Conservation (phyloP, 805 yeast genomes). For the Wickerhamiella occidentalis region DNA sequence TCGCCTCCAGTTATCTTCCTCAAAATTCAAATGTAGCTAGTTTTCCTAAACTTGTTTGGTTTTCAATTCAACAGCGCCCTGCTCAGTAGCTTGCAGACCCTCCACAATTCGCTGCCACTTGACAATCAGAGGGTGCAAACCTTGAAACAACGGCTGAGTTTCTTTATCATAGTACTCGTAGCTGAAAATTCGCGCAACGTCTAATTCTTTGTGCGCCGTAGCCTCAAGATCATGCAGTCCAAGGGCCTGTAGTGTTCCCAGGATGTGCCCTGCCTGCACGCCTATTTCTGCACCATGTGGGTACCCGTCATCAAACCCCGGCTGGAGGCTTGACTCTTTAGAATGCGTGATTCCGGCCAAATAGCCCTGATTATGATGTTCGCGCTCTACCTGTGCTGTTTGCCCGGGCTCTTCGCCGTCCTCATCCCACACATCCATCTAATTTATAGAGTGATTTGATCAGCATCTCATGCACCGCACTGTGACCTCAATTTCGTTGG, state of each 20-base stretch:
- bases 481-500: too few relatives aligned
- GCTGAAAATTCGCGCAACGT: conserved; percentile 46
- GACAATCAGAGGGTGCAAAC: conserved; percentile 32
- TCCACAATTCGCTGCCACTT: conserved; percentile 33
- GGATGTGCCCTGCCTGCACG: conserved; percentile 45
- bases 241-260: conserved; percentile 41
- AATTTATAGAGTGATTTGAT: neutral
- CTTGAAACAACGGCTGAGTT: conserved; percentile 22
- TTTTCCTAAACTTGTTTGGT: neutral
- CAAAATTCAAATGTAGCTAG: too few relatives aligned
- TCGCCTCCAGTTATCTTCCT: too few relatives aligned
- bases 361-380: conserved; percentile 70
- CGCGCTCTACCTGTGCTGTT: conserved; percentile 29
- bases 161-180: conserved; percentile 40
- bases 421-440: conserved; percentile 20
- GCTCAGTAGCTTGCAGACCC: neutral
- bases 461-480: neutral
- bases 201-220: conserved; percentile 36
- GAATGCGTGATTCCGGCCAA: conserved; percentile 63
- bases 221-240: conserved; percentile 26
- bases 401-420: conserved; percentile 19
- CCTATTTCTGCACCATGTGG: conserved; percentile 68
- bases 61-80: neutral
- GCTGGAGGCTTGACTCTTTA: conserved; percentile 58
- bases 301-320: conserved; percentile 72